These are phyloP conservation scores for Nannochloropsis granulata DNA, from an alignment of 108 stramenopile genomes.

Conservation along the genomic window DNA sequence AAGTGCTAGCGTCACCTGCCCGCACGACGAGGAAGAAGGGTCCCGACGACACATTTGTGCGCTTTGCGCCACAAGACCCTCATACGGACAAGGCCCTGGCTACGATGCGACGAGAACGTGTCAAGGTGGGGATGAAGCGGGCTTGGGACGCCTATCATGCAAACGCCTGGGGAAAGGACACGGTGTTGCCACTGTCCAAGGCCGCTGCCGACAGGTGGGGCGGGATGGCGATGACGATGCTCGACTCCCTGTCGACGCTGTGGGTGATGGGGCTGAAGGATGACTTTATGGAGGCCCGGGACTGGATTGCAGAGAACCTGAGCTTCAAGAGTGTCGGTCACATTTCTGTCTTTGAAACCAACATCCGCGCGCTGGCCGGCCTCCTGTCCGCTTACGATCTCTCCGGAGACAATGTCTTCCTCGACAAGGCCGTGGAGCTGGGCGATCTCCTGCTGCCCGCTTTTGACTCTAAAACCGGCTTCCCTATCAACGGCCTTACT, in stretches of 20 bases:
- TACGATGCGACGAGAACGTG: not conserved
- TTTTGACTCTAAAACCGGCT: slow-evolving; percentile 40
- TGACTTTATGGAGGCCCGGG: slow-evolving; percentile 71
- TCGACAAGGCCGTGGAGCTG: slow-evolving; percentile 38
- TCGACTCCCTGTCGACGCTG: slow-evolving; percentile 82
- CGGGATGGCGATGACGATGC: slow-evolving; percentile 36
- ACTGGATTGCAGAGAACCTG: slow-evolving; percentile 64
- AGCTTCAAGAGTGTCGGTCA: slow-evolving; percentile 32
- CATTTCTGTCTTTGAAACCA: slow-evolving; percentile 96
- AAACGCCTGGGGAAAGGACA: slow-evolving; percentile 47
- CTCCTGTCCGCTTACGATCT: slow-evolving; percentile 84
- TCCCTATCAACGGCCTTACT: slow-evolving; percentile 31
- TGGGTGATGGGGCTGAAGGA: slow-evolving; percentile 94
- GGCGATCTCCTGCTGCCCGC: slow-evolving; percentile 46
- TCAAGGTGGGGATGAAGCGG: slow-evolving; percentile 37
- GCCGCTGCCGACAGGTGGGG: slow-evolving; percentile 24
- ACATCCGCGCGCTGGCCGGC: slow-evolving; percentile 87
- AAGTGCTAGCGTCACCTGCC: not conserved
- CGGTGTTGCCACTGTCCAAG: slow-evolving; percentile 11
- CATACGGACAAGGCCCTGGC: not conserved
- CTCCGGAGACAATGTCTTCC: slow-evolving; percentile 38
- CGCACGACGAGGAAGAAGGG: not conserved
- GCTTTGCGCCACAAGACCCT: not conserved
- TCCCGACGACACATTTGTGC: not conserved
- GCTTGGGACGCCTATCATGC: slow-evolving; percentile 38